phyloP scores from a whole-genome alignment of 2,329 filamentous ascomycete genomes.

The Alternaria infectoria region DNA sequence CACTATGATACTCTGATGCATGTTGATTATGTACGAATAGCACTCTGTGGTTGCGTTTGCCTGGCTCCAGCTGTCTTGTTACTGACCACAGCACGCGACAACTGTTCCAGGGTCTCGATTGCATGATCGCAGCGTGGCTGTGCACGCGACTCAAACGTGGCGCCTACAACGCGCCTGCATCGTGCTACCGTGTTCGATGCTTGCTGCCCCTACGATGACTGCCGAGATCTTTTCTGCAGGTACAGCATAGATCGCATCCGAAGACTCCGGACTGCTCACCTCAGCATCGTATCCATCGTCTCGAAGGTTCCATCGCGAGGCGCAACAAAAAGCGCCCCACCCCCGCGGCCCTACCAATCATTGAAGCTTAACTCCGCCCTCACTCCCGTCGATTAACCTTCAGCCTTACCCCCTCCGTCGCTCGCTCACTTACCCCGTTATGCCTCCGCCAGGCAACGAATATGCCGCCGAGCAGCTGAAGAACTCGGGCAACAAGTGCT shows the following conservation, averaged over 20 bases:
- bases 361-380: constrained; percentile 23
- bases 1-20: neutral
- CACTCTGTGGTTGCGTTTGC: neutral
- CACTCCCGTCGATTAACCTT: constrained; percentile 19
- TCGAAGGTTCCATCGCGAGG: constrained; percentile 31
- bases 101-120: neutral
- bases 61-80: neutral
- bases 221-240: neutral
- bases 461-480: constrained; percentile 56
- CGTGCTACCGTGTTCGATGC: neutral
- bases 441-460: constrained; percentile 41
- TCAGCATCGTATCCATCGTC: constrained; percentile 21
- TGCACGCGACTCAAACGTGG: neutral
- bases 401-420: neutral
- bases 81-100: neutral
- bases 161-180: neutral
- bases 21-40: neutral
- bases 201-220: neutral
- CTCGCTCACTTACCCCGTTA: constrained; percentile 7
- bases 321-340: constrained; percentile 24
- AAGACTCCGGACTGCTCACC: constrained; percentile 17
- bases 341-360: constrained; percentile 31
- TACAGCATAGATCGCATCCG: neutral
- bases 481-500: constrained; percentile 67
- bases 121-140: constrained; percentile 6